Base-by-base conservation (phyloP, 108 stramenopile species). In the Fragilaria crotonensis region DNA sequence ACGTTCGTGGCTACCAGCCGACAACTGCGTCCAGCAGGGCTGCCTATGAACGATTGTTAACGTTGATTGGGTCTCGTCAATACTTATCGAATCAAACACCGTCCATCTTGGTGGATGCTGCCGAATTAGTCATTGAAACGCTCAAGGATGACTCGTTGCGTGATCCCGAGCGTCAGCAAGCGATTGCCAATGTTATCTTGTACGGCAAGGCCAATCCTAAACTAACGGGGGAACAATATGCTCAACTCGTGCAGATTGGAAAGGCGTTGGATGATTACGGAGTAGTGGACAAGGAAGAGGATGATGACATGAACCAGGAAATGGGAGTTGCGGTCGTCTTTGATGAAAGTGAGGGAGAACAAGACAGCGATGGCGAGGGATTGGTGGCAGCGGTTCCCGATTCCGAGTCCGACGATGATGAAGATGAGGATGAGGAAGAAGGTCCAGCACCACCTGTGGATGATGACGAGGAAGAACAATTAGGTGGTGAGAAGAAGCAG, bases 261-360 rank as follows among this genome's bases (percentile, higher is more conserved):
- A 95, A 90, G 59, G 61, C 66, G 17, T 72, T 97, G 57, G 87
- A 93, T 50, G 96, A 97, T 73, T 97, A 89, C 64, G 66, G 72
- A 26, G 14, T 73, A 66, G 22, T 69, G 70, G 9, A 68, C 54
- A n/a, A 73, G 56, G 7, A 75, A 67, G 30, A 64, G 78, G 9
- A 72, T 62, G 29, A 70, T 23, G 64, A 73, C 23, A 62, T 93
- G 44, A 94, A 97, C 58, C 93, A 93, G 51, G 94, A 97, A 57
- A 97, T 96, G 84, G 96, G 95, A 36, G 98, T 97, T 41, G 95
- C 95, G 0, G 98, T 98, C 5, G 94, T 97, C 0, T 97, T 99
- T 65, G 89, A 95, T 57, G 87, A 85, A 22, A 95, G 94, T 41
- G 92, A 89, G n/a, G 91, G 90, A 29, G 91, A 89, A 54, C 71